Evolutionary conservation across 1,139 yeast species (phyloP), one percentile per base, ranked within the genome.

Genomic region (Debaryomyces coudertii): DNA sequence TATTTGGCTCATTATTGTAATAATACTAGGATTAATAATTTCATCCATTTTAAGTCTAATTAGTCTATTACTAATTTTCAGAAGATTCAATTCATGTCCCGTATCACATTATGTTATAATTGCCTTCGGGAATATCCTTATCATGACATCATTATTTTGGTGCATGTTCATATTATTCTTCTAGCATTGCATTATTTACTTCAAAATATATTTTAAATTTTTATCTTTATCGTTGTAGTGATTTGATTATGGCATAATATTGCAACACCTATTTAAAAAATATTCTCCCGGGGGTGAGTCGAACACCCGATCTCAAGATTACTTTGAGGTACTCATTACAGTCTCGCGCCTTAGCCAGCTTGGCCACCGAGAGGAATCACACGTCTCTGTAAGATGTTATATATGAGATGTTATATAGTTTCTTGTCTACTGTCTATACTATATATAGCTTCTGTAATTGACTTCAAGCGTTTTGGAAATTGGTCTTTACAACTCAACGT

Each of bases 291-390:
- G 83, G 87, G 84, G 87, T 77, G 87, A 82, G 80, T 83, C 87
- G 88, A 83, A 83, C 88, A 77, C 87, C 85, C 87, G 87, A 81
- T 82, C 86, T 81, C 85, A 80, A 82, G 87, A 82, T 83, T 59
- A 71, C 85, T 69, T 60, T 68, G 67, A 61, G 62, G 53, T 52
- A 54, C 62, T 72, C 70, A 72, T 82, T 82, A 82, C 87, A 82
- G 87, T 81, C 87, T 82, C 83, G 83, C 86, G 86, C 86, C 83
- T 80, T 81, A 80, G 76, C 87, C 86, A 82, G 80, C 87, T 82
- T 79, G 83, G 87, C 87, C 81, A 82, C 83, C 85, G 76, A 72
- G 86, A 81, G 86, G 61, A 50, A 39, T 29, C 20, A 11, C 14
- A 29, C 28, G 23, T 15, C 25, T 6, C 3, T 20, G 2, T 9